phyloP scores from a whole-genome alignment of 148 eudicot species.

The Chenopodium quinoa region DNA sequence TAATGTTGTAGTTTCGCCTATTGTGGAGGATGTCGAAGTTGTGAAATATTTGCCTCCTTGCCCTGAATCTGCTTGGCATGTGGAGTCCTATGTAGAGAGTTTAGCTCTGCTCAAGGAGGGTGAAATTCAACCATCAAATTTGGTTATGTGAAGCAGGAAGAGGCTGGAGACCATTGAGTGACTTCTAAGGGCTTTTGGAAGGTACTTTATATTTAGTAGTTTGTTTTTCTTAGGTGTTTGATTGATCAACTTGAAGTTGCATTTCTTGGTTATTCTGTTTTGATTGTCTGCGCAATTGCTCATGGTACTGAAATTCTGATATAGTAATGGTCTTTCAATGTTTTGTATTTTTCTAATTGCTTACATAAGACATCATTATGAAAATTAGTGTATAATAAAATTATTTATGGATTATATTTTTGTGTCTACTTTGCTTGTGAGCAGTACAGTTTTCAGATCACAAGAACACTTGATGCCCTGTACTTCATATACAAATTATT shows the following conservation, averaged over 20 bases:
- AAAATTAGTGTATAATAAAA: too few species aligned
- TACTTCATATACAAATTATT: not conserved
- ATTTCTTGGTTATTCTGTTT: too few species aligned
- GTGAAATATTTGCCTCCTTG: not conserved
- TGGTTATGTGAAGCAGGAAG: not conserved
- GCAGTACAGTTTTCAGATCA: not conserved
- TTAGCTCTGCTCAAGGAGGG: slow-evolving; percentile 12
- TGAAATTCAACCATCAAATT: not conserved
- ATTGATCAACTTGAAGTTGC: not conserved
- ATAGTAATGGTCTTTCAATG: not conserved
- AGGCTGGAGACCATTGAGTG: not conserved
- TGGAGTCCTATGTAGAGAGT: slow-evolving; percentile 11
- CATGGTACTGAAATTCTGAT: too few species aligned
- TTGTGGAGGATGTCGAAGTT: not conserved
- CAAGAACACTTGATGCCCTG: not conserved
- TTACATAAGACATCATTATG: not conserved
- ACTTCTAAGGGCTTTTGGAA: not conserved
- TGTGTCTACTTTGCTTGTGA: not conserved
- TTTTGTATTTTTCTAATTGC: not conserved
- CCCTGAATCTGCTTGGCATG: not conserved
- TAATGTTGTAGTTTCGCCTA: not conserved
- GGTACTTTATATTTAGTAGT: not conserved
- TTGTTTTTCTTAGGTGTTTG: not conserved
- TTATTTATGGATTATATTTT: too few species aligned
- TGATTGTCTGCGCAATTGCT: too few species aligned